Percentiles rank a stretch among this genome's conserved stretches.
These are phyloP conservation scores for Elymus sibiricus DNA, from an alignment of 176 grass and related monocot genomes.

Conservation along the genomic window DNA sequence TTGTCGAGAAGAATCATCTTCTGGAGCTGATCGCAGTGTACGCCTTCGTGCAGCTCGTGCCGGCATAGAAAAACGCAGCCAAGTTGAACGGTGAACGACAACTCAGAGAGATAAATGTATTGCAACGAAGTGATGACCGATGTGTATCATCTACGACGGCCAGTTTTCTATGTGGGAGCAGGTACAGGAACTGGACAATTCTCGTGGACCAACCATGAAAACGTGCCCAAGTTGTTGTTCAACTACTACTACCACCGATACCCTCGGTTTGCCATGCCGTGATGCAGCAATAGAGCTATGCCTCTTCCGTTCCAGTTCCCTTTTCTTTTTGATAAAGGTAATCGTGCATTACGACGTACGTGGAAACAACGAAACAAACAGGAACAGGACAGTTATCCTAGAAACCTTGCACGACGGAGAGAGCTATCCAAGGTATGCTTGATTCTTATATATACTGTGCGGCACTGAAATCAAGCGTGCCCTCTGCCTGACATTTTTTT, in stretches of 20 bases:
- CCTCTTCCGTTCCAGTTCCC: background rate
- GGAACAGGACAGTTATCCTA: background rate
- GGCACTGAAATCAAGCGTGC: too few species aligned
- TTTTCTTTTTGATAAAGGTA: background rate
- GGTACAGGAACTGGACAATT: background rate
- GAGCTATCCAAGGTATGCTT: too few species aligned
- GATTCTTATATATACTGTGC: too few species aligned
- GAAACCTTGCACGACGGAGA: background rate
- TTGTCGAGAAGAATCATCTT: background rate
- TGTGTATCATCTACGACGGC: background rate
- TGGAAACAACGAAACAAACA: background rate
- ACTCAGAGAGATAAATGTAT: background rate
- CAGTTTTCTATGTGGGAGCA: background rate
- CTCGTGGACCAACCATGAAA: background rate
- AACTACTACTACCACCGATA: background rate
- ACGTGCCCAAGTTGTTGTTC: background rate
- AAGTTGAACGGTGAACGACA: background rate
- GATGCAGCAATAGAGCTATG: background rate
- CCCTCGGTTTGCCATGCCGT: background rate
- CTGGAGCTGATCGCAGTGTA: background rate
- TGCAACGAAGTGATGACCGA: background rate
- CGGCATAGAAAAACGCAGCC: background rate
- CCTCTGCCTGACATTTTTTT: too few species aligned
- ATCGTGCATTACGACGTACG: background rate
- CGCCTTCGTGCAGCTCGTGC: background rate